These are phyloP conservation scores for Tilletia indica DNA, from an alignment of 1,284 basidiomycete genomes.

Conservation along the genomic window DNA sequence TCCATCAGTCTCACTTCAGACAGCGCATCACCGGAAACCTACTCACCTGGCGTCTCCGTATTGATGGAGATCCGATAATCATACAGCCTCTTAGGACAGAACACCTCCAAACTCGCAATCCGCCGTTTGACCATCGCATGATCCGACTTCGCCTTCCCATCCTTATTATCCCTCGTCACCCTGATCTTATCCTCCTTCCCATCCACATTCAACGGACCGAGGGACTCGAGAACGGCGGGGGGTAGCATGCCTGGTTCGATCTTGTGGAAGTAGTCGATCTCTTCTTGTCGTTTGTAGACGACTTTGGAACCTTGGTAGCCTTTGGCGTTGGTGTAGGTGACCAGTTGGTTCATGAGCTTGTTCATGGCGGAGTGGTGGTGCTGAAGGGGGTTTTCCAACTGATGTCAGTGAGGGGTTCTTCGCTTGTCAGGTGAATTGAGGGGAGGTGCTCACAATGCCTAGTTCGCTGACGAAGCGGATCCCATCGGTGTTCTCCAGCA, in stretches of 20 bases:
- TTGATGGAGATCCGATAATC: slow-evolving; percentile 93
- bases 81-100: slow-evolving; percentile 74
- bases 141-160: slow-evolving; percentile 61
- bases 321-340: slow-evolving; percentile 57
- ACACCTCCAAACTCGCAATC: slow-evolving; percentile 82
- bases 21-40: not conserved
- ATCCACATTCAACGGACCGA: not conserved
- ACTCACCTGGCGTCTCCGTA: slow-evolving; percentile 66
- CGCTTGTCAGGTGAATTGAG: slow-evolving; percentile 1
- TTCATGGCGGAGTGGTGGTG: slow-evolving; percentile 84
- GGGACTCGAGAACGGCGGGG: not conserved
- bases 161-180: slow-evolving; percentile 76
- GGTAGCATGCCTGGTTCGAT: not conserved
- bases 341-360: slow-evolving; percentile 69
- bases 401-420: slow-evolving; percentile 18
- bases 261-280: slow-evolving; percentile 78
- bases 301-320: slow-evolving; percentile 64
- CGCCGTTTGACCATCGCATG: slow-evolving; percentile 71
- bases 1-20: no score
- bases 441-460: slow-evolving; percentile 67
- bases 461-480: slow-evolving; percentile 83
- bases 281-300: slow-evolving; percentile 73
- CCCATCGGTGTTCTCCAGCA: slow-evolving; percentile 23
- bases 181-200: slow-evolving; percentile 65
- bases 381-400: slow-evolving; percentile 58